A percentile compares a stretch with the other conserved stretches of the same genome.
These are phyloP conservation scores for Kuraishia borneana DNA, from an alignment of 805 yeast species.

Conservation along the genomic window DNA sequence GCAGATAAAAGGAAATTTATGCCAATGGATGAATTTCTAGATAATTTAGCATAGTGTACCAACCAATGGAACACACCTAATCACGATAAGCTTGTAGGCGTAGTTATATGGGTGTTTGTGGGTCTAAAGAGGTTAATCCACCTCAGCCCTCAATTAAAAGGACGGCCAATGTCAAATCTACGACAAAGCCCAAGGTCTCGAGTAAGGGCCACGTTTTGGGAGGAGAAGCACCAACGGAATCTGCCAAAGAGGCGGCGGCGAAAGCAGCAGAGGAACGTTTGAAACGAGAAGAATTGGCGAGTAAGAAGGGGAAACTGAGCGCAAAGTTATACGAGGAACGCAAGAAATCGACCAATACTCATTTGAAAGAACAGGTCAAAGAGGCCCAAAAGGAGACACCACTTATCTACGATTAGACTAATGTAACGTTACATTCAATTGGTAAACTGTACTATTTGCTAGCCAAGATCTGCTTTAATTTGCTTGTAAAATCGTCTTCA, in stretches of 20 bases:
- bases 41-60: not conserved
- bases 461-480: slow-evolving; percentile 50
- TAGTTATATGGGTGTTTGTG: not conserved
- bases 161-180: not conserved
- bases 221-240: not conserved
- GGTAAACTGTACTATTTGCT: not conserved
- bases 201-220: too few relatives aligned
- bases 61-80: not conserved
- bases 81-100: not conserved
- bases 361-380: slow-evolving; percentile 1
- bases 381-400: not conserved
- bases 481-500: slow-evolving; percentile 77
- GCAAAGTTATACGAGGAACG: slow-evolving; percentile 1
- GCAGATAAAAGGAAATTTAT: not conserved
- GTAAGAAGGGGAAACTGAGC: slow-evolving; percentile 1
- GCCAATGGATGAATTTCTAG: slow-evolving; percentile 1
- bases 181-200: not conserved
- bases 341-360: slow-evolving; percentile 1
- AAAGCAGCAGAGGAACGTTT: slow-evolving; percentile 6
- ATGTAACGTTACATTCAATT: not conserved
- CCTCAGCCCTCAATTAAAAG: not conserved
- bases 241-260: slow-evolving; percentile 6
- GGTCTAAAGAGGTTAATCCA: not conserved
- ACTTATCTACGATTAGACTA: not conserved
- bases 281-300: not conserved